phyloP scores from a whole-genome alignment of 352 stramenopile genomes.

The Phytophthora ohioensis region DNA sequence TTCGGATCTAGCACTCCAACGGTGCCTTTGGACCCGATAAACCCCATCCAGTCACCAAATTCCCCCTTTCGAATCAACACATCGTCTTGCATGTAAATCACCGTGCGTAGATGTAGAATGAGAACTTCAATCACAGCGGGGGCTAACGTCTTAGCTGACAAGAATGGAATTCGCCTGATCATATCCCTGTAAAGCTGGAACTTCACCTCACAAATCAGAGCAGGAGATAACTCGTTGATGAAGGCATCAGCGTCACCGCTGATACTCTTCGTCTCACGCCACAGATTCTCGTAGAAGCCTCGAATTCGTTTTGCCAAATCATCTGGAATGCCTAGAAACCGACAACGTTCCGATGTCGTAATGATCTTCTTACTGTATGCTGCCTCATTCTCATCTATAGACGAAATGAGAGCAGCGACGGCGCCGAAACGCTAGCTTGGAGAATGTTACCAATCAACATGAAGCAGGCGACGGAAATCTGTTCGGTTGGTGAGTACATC shows the following conservation, averaged over 20 bases:
- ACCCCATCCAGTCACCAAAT: conserved; percentile 85
- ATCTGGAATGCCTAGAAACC: conserved; percentile 70
- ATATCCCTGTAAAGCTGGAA: conserved; percentile 83
- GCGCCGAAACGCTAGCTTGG: conserved; percentile 73
- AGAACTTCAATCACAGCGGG: conserved; percentile 77
- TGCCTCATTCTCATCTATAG: conserved; percentile 68
- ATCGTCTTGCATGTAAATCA: conserved; percentile 87
- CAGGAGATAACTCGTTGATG: conserved; percentile 77
- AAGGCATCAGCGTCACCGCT: conserved; percentile 71
- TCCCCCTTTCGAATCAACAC: conserved; percentile 82
- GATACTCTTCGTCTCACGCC: conserved; percentile 70
- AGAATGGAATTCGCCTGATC: conserved; percentile 78
- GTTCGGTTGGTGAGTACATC: conserved; percentile 59
- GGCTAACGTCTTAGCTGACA: conserved; percentile 68
- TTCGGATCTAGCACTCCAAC: conserved; percentile 76
- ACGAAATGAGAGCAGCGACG: conserved; percentile 70
- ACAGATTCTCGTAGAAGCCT: conserved; percentile 74
- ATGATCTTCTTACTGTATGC: conserved; percentile 78
- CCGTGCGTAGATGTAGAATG: conserved; percentile 74
- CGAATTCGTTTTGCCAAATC: conserved; percentile 58
- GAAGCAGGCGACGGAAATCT: conserved; percentile 65
- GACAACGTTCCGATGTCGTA: conserved; percentile 64
- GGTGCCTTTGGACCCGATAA: conserved; percentile 77
- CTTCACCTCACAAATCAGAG: conserved; percentile 80
- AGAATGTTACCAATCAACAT: conserved; percentile 77